Base-by-base conservation (phyloP, 1,139 yeast species). In the Entelexis sorbosivorans region DNA sequence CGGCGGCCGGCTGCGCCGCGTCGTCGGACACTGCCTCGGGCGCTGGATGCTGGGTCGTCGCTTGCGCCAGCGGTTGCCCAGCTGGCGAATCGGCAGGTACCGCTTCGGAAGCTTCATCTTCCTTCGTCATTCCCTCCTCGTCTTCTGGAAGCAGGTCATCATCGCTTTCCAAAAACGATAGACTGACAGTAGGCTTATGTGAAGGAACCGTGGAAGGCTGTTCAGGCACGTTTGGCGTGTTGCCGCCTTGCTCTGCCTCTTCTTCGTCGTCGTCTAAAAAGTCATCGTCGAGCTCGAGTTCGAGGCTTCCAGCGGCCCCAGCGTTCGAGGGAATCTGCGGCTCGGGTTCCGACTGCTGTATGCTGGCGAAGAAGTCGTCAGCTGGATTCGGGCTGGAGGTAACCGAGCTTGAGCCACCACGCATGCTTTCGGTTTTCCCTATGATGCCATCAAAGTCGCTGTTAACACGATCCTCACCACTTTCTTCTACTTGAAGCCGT, bases 111-210 rank as follows among this genome's bases (percentile, higher is more conserved):
- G 10, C 19, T n/a, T 14, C 13, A 2, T 38, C 24, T 5, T 22
- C 24, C 6, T 22, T 22, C 24, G 24, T 5, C 24, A 5, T 4
- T 5, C 24, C 6, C 24, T 22, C 43, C 24, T 70, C 74, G 42
- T 73, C 75, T 42, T 70, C 69, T n/a, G 63, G 56, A 19, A 73
- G 64, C 7, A 72, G 57, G 36, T 73, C 76, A 49, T 75, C 78
- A 52, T 77, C 81, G 47, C 70, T 66, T n/a, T 71, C 75, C 58
- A 73, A 59, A 53, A 74, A 70, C 11, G 72, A 70, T 43, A 72
- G 59, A 16, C 43, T 28, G 17, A 14, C 28, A 17, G 11, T 26
- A 2, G 47, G 32, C 6, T 11, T 14, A 22, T 7, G 24, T n/a
- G n/a, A n/a, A n/a, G n/a, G n/a, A n/a, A n/a, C n/a, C n/a, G n/a